Evolutionary conservation across 306 rosid genomes (phyloP).

Genomic region (Spatholobus suberectus): DNA sequence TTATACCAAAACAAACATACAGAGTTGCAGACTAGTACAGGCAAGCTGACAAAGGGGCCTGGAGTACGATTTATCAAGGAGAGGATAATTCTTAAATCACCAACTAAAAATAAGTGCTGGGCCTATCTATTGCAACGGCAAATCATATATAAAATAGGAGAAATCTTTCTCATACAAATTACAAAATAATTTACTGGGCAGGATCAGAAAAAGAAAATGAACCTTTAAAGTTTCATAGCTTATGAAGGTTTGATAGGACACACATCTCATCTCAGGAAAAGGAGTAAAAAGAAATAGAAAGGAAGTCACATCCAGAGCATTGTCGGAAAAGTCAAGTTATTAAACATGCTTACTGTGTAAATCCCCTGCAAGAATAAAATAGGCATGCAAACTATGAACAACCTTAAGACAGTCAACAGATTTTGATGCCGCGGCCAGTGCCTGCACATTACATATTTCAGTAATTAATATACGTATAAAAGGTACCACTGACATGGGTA

Average conservation of each 20-base stretch:
- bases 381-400: conserved; percentile 88
- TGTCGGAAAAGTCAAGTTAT: conserved; percentile 28
- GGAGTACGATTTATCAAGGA: conserved; percentile 13
- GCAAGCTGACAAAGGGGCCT: neutral
- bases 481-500: conserved; percentile 37
- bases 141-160: conserved; percentile 12
- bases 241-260: conserved; percentile 24
- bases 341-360: conserved; percentile 67
- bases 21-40: conserved; percentile 16
- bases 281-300: conserved; percentile 1
- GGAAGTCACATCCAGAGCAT: conserved; percentile 15
- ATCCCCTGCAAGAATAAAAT: conserved; percentile 86
- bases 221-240: conserved; percentile 15
- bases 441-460: conserved; percentile 61
- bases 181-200: conserved; percentile 12
- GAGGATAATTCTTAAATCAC: conserved; percentile 27
- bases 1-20: neutral
- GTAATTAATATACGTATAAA: conserved; percentile 39
- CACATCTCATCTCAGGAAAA: conserved; percentile 28
- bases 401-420: conserved; percentile 78
- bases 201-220: neutral
- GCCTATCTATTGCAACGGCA: neutral
- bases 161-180: neutral
- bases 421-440: conserved; percentile 93
- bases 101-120: neutral